A percentile compares a stretch with the other conserved stretches of the same genome.
These are phyloP conservation scores for Luvunga scandens DNA, from an alignment of 345 rosid species.

Conservation along the genomic window DNA sequence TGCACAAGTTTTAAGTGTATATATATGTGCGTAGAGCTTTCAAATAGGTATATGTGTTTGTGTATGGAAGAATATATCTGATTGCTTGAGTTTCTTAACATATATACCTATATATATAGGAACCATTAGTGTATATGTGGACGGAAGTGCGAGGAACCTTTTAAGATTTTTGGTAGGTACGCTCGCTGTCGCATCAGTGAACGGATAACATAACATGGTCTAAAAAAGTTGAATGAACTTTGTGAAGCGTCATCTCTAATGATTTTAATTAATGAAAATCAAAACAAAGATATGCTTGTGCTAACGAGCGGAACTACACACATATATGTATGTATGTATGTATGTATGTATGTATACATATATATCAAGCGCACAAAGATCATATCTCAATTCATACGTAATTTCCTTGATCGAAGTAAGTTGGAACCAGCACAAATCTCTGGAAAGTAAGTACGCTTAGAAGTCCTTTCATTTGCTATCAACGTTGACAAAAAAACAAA, in stretches of 20 bases:
- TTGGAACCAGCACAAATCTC: slow-evolving; percentile 16
- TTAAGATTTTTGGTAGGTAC: not conserved
- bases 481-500: not conserved
- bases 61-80: too few species aligned
- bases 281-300: too few species aligned
- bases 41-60: too few species aligned
- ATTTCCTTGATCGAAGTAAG: not conserved
- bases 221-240: slow-evolving; percentile 13
- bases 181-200: not conserved
- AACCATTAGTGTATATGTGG: not conserved
- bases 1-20: too few species aligned
- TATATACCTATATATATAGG: too few species aligned
- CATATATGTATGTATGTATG: too few species aligned
- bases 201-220: slow-evolving; percentile 1
- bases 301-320: too few species aligned
- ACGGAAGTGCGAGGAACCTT: not conserved
- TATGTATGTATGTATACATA: too few species aligned
- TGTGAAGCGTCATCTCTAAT: slow-evolving; percentile 5
- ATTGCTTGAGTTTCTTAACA: too few species aligned
- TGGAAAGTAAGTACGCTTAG: not conserved
- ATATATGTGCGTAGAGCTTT: too few species aligned
- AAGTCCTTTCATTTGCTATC: not conserved
- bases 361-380: not conserved
- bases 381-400: not conserved
- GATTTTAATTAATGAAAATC: not conserved